Conservation (phyloP, 768 basidiomycete genomes). For the Kwoniella shandongensis region DNA sequence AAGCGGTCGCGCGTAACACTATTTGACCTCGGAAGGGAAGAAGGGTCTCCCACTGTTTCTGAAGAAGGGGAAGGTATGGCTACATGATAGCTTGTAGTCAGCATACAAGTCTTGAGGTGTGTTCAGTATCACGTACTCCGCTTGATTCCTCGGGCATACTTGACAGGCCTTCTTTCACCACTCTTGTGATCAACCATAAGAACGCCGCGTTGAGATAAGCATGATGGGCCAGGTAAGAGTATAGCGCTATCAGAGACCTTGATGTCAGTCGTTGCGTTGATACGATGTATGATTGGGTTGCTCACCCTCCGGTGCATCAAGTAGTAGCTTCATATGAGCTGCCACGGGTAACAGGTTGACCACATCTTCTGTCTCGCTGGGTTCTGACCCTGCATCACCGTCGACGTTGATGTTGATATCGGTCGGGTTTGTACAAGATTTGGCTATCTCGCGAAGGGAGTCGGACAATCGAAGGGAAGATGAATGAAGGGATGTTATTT, state of each 20-base stretch:
- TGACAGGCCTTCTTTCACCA: slow-evolving; percentile 74
- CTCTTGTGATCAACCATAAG: slow-evolving; percentile 80
- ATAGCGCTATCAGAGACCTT: slow-evolving; percentile 57
- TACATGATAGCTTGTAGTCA: slow-evolving; percentile 49
- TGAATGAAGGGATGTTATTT: slow-evolving; percentile 47
- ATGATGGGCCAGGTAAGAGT: slow-evolving; percentile 78
- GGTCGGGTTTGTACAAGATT: slow-evolving; percentile 36
- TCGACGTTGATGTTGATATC: slow-evolving; percentile 29
- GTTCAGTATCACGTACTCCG: slow-evolving; percentile 60
- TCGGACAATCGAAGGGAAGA: slow-evolving; percentile 45
- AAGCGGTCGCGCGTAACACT: slow-evolving; percentile 78
- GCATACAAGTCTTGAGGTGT: slow-evolving; percentile 56
- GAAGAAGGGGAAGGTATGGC: slow-evolving; percentile 83
- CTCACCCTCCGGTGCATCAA: slow-evolving; percentile 82
- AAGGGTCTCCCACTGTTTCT: slow-evolving; percentile 90
- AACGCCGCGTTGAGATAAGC: slow-evolving; percentile 79
- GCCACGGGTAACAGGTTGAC: slow-evolving; percentile 59
- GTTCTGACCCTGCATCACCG: slow-evolving; percentile 16
- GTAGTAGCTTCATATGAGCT: slow-evolving; percentile 83
- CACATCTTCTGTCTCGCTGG: slow-evolving; percentile 32
- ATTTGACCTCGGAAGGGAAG: slow-evolving; percentile 85
- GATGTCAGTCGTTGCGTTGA: neutral
- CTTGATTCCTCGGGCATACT: slow-evolving; percentile 67
- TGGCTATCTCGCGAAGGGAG: slow-evolving; percentile 35
- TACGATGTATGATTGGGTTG: neutral